Conservation (phyloP, 495 filamentous ascomycete species). For the Talaromyces borbonicus region DNA sequence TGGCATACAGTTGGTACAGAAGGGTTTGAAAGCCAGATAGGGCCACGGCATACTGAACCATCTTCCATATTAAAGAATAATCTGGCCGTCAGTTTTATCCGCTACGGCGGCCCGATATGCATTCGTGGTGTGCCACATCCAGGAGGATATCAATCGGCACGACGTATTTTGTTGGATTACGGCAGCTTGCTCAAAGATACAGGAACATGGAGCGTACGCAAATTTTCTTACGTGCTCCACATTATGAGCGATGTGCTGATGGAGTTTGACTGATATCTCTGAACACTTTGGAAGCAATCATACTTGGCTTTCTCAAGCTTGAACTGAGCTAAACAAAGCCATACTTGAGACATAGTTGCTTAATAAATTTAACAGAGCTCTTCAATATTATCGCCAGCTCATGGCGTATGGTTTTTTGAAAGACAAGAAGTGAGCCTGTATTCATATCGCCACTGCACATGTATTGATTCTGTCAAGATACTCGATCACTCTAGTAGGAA, state of each 20-base stretch:
- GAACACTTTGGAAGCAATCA: too few relatives aligned
- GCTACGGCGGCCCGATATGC: slow-evolving; percentile 39
- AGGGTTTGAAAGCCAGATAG: slow-evolving; percentile 33
- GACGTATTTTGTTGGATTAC: slow-evolving; percentile 40
- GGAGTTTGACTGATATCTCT: slow-evolving; percentile 28
- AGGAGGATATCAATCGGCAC: slow-evolving; percentile 39
- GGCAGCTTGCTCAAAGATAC: slow-evolving; percentile 40
- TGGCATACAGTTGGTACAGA: slow-evolving; percentile 36
- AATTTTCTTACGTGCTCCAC: slow-evolving; percentile 38
- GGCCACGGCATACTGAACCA: slow-evolving; percentile 17
- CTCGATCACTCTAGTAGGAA: too few relatives aligned
- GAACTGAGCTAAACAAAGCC: too few relatives aligned
- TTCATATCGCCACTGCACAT: too few relatives aligned
- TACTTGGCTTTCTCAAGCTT: too few relatives aligned
- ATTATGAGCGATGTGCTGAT: slow-evolving; percentile 47
- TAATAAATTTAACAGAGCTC: too few relatives aligned
- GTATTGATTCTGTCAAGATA: too few relatives aligned
- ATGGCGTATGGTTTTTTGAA: too few relatives aligned
- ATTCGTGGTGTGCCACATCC: slow-evolving; percentile 37
- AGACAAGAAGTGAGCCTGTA: too few relatives aligned
- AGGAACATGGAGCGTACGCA: slow-evolving; percentile 41
- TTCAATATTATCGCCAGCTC: too few relatives aligned
- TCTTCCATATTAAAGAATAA: slow-evolving; percentile 17
- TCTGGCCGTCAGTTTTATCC: slow-evolving; percentile 38
- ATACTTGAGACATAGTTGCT: too few relatives aligned